Evolutionary conservation across 2,329 filamentous ascomycete species (phyloP).

Genomic region (Bisporella sp.): DNA sequence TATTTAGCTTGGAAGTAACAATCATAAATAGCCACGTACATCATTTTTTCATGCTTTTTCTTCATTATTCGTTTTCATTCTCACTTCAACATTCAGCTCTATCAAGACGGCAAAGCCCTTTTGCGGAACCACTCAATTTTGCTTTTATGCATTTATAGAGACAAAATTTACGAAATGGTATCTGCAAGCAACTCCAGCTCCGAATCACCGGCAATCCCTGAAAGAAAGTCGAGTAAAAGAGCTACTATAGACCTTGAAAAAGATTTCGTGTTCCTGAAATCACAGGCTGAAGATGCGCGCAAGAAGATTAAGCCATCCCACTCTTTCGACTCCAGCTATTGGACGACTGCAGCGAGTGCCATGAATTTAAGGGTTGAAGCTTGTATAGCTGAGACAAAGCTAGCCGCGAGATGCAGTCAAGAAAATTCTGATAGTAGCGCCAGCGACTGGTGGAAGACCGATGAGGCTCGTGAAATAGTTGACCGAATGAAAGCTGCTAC

Average conservation of each 20-base stretch:
- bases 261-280: background rate
- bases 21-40: too few species aligned
- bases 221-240: background rate
- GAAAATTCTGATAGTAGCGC: background rate
- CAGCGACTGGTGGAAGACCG: background rate
- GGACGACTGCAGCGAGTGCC: background rate
- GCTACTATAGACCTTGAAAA: background rate
- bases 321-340: background rate
- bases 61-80: too few species aligned
- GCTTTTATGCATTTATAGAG: too few species aligned
- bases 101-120: too few species aligned
- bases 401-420: background rate
- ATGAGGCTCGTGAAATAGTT: background rate
- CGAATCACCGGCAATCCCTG: background rate
- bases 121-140: too few species aligned
- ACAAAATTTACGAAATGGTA: too few species aligned
- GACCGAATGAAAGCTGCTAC: background rate
- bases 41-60: too few species aligned
- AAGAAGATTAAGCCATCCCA: background rate
- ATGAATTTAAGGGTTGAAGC: background rate
- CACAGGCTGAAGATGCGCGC: background rate
- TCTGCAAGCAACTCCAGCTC: too few species aligned
- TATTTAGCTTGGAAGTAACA: too few species aligned
- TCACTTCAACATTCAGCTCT: too few species aligned
- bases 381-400: background rate